Evolutionary conservation across 2,329 filamentous ascomycete species (phyloP), one percentile per base, ranked within the genome.

Genomic region (Penicillium thymicola): DNA sequence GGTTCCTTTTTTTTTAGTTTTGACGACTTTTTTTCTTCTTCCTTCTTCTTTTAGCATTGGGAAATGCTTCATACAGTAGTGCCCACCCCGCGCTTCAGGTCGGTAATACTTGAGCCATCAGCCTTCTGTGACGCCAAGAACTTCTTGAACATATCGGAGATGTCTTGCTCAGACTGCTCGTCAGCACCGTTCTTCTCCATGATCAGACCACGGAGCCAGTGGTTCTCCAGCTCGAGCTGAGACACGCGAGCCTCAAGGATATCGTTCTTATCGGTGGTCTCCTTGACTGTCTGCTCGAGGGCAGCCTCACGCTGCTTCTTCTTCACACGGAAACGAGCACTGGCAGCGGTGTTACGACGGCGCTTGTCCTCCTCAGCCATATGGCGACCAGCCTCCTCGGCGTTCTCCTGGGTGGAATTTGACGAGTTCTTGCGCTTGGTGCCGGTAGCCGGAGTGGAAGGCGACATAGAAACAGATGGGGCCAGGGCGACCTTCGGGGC

Each of bases 261-360:
- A 4, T 83, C 79, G 51, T 92, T 89, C 77, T 92, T 91, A 25
- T 93, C 89, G 34, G 83, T 84, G 77, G 92, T 89, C 63, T 95
- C 91, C 76, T 92, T 92, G 67, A 90, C 87, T 5, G 85, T 88
- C 71, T 85, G 85, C 74, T 93, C 90, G 47, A 95, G 83, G 7
- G 90, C 89, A 74, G 91, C 88, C 79, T 96, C 91, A 42, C 91
- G 88, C 78, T 93, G 89, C 85, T 96, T 96, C 87, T 96, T 96
- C 86, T 96, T 96, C 68, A 95, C 86, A 56, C 91, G 88, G 82
- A 96, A 96, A 34, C 91, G 88, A n/a, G 91, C 91, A 63, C 88
- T 92, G 49, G 91, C 91, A 16, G 91, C 91, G 1, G 92, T 95
- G 77, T 96, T 96, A 59, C 91, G 87, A 59, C 90, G 86, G 55